These are phyloP conservation scores for Mycena citricolor DNA, from an alignment of 1,284 basidiomycete species.

Conservation along the genomic window DNA sequence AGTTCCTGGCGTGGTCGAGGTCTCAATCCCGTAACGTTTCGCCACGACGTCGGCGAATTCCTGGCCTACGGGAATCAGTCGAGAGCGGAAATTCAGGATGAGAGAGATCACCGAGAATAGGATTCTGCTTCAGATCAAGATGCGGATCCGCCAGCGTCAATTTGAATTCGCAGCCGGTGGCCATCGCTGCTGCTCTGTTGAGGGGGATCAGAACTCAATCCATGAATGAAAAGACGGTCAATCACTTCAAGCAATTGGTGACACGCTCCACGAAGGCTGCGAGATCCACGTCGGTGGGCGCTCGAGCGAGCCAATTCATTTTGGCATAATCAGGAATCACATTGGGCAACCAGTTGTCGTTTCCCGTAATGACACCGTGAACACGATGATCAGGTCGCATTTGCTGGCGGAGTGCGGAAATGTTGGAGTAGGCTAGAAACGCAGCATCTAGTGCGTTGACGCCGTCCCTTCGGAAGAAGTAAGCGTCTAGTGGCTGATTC, in stretches of 20 bases:
- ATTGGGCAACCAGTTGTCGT: conserved; percentile 61
- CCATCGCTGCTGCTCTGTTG: conserved; percentile 64
- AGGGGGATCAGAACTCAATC: conserved; percentile 10
- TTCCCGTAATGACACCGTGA: conserved; percentile 47
- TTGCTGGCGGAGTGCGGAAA: conserved; percentile 62
- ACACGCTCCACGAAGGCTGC: conserved; percentile 49
- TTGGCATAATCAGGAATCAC: conserved; percentile 80
- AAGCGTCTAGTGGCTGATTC: neutral
- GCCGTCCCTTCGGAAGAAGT: conserved; percentile 58
- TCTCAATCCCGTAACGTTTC: conserved; percentile 39
- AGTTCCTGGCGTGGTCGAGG: conserved; percentile 32
- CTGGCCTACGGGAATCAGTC: conserved; percentile 36
- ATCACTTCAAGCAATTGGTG: conserved; percentile 59
- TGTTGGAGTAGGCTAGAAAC: conserved; percentile 73
- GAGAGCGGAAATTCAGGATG: neutral
- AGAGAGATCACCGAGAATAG: conserved; percentile 42
- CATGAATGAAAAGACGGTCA: conserved; percentile 8
- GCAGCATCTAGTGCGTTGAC: conserved; percentile 85
- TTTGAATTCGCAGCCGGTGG: conserved; percentile 66
- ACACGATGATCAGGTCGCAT: conserved; percentile 25
- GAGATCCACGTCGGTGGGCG: conserved; percentile 59
- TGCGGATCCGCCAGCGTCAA: conserved; percentile 42
- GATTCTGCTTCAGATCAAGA: conserved; percentile 64
- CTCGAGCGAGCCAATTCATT: conserved; percentile 66
- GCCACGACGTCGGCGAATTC: conserved; percentile 45